phyloP scores from a whole-genome alignment of 208 protist genomes.

The Leishmania lainsoni region DNA sequence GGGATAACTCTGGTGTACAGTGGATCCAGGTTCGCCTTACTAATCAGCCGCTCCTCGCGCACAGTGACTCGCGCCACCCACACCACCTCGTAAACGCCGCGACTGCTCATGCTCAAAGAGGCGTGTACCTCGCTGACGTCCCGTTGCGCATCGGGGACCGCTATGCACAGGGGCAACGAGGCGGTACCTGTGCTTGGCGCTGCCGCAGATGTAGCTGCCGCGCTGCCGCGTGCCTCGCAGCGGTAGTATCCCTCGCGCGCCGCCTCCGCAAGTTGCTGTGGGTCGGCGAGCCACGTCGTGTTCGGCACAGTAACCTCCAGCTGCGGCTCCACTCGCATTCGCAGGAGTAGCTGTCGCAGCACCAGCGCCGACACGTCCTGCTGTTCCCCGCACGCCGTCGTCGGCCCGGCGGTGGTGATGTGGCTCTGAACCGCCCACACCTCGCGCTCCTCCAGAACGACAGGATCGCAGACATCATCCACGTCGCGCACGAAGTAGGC shows the following conservation, averaged over 20 bases:
- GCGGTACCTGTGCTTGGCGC: not conserved
- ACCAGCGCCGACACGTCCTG: constrained; percentile 50
- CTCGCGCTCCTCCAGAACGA: constrained; percentile 62
- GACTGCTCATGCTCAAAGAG: constrained; percentile 36
- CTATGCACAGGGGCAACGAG: not conserved
- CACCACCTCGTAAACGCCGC: constrained; percentile 61
- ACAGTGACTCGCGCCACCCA: constrained; percentile 59
- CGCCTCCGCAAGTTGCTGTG: constrained; percentile 18
- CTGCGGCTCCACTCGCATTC: constrained; percentile 42
- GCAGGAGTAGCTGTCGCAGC: constrained; percentile 42
- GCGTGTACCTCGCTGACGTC: constrained; percentile 47
- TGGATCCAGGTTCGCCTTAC: constrained; percentile 52
- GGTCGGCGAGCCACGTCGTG: constrained; percentile 40
- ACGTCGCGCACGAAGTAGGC: constrained; percentile 72
- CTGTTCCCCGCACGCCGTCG: constrained; percentile 57
- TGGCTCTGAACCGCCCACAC: constrained; percentile 79
- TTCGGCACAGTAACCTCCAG: constrained; percentile 48
- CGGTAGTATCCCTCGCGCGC: constrained; percentile 44
- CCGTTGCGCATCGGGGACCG: constrained; percentile 1
- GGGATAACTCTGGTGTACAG: constrained; percentile 36
- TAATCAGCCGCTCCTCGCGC: constrained; percentile 25
- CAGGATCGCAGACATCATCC: constrained; percentile 80
- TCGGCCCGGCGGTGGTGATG: constrained; percentile 34
- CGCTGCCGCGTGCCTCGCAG: constrained; percentile 21
- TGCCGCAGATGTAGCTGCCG: not conserved